These are phyloP conservation scores for Cucumis cinereus DNA, from an alignment of 306 rosid species.

Conservation along the genomic window DNA sequence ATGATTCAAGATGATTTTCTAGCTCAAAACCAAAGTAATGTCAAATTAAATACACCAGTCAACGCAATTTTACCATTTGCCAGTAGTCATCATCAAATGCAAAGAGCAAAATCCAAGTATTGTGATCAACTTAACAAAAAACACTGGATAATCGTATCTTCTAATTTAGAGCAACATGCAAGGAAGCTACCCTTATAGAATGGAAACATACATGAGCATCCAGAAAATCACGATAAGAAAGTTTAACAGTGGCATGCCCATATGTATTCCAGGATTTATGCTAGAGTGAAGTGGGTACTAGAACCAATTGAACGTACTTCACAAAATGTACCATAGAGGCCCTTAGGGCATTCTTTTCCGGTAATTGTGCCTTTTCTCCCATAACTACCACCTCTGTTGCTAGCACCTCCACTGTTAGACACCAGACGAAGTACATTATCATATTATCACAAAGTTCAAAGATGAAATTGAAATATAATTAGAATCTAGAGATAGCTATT, in stretches of 20 bases:
- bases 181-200: background rate
- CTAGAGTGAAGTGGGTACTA: background rate
- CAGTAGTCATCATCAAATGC: background rate
- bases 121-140: background rate
- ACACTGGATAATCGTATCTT: background rate
- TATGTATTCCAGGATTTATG: background rate
- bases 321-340: constrained; percentile 83
- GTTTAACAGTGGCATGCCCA: background rate
- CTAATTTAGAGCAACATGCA: background rate
- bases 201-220: background rate
- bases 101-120: background rate
- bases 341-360: constrained; percentile 88
- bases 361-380: constrained; percentile 75
- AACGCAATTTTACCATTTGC: background rate
- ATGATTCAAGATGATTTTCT: background rate
- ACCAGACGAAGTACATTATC: constrained; percentile 20
- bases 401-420: constrained; percentile 78
- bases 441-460: constrained; percentile 9
- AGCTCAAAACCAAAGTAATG: background rate
- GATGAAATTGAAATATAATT: background rate
- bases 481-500: background rate
- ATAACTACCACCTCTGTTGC: constrained; percentile 51
- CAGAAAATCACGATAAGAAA: background rate
- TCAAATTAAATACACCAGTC: background rate
- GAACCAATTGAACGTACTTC: constrained; percentile 36